Conservation (phyloP, 495 filamentous ascomycete genomes). For the Annulohypoxylon nitens region DNA sequence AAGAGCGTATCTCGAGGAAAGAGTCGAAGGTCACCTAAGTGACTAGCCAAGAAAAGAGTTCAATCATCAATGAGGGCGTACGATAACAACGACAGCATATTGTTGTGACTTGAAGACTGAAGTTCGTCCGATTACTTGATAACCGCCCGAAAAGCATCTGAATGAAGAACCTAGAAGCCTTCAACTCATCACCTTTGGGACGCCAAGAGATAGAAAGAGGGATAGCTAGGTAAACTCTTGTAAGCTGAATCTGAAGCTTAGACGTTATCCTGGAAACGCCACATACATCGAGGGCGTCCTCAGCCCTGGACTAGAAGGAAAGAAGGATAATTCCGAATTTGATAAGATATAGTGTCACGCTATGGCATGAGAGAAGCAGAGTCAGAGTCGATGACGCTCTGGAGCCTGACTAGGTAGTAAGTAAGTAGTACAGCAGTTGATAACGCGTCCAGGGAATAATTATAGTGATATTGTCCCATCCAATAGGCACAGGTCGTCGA, state of each 20-base stretch:
- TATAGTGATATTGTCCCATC: conserved; percentile 30
- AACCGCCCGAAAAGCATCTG: background rate
- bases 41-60: conserved; percentile 17
- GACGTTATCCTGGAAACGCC: conserved; percentile 11
- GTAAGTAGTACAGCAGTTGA: background rate
- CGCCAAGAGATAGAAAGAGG: background rate
- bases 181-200: background rate
- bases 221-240: conserved; percentile 8
- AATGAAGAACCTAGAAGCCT: background rate
- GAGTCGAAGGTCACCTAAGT: conserved; percentile 16
- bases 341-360: background rate
- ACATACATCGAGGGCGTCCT: conserved; percentile 3
- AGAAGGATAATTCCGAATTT: conserved; percentile 7
- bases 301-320: background rate
- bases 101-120: background rate
- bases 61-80: conserved; percentile 20
- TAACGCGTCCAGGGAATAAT: conserved; percentile 7
- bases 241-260: conserved; percentile 6
- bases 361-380: conserved; percentile 21
- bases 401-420: background rate
- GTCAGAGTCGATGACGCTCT: conserved; percentile 3
- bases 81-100: background rate
- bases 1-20: conserved; percentile 6
- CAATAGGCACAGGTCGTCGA: conserved; percentile 4
- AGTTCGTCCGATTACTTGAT: background rate